These are phyloP conservation scores for Aphanomyces stellatus DNA, from an alignment of 352 stramenopile genomes.

Conservation along the genomic window DNA sequence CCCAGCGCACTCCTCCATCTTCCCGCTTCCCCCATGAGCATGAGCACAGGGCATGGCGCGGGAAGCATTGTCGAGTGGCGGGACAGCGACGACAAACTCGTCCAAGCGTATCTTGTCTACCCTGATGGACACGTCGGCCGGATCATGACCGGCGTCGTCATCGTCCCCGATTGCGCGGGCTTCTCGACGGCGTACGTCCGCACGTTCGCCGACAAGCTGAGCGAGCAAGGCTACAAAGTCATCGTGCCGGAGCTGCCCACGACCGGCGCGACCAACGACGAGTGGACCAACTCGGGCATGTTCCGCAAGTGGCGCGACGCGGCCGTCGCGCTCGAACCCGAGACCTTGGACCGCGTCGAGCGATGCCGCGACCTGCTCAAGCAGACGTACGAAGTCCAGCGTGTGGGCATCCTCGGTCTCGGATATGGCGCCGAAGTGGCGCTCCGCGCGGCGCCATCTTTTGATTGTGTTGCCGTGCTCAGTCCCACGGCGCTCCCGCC, in stretches of 20 bases:
- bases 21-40: not conserved
- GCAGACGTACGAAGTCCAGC: conserved; percentile 62
- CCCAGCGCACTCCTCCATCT: not conserved
- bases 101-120: conserved; percentile 55
- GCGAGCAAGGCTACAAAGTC: conserved; percentile 84
- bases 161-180: conserved; percentile 35
- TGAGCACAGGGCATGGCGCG: not conserved
- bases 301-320: conserved; percentile 15
- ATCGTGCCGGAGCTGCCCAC: conserved; percentile 49
- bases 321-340: conserved; percentile 6
- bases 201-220: conserved; percentile 79
- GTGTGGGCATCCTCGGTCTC: conserved; percentile 55
- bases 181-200: conserved; percentile 24
- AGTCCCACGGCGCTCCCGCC: conserved; percentile 31
- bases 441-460: conserved; percentile 51
- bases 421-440: conserved; percentile 57
- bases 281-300: conserved; percentile 2
- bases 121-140: conserved; percentile 69
- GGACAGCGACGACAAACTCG: not conserved
- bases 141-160: conserved; percentile 74
- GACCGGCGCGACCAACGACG: conserved; percentile 18
- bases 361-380: conserved; percentile 51
- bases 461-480: conserved; percentile 61
- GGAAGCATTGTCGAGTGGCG: conserved; percentile 14
- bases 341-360: conserved; percentile 30